Conservation (phyloP, 495 filamentous ascomycete species). For the Tetracladium marchalianum region DNA sequence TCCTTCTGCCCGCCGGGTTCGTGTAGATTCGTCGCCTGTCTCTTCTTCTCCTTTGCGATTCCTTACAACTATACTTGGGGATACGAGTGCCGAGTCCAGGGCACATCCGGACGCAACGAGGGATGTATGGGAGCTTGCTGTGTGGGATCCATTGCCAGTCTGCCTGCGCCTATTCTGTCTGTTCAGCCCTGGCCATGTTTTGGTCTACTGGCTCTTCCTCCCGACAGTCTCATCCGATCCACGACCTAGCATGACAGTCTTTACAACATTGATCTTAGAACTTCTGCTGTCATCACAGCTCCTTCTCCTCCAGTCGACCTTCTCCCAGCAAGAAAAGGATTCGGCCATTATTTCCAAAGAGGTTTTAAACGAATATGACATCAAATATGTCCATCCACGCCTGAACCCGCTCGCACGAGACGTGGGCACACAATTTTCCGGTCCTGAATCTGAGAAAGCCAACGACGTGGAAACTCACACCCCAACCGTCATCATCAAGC, state of each 20-base stretch:
- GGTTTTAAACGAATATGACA: conserved; percentile 91
- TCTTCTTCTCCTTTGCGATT: conserved; percentile 71
- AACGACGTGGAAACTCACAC: conserved; percentile 42
- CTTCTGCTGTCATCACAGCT: conserved; percentile 70
- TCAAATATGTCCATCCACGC: conserved; percentile 87
- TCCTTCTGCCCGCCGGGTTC: conserved; percentile 80
- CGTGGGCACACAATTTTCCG: conserved; percentile 61
- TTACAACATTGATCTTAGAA: conserved; percentile 65
- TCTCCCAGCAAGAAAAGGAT: conserved; percentile 80
- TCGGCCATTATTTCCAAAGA: conserved; percentile 75
- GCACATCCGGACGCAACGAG: conserved; percentile 74
- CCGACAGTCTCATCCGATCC: conserved; percentile 66
- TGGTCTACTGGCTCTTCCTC: conserved; percentile 81
- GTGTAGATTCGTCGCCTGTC: conserved; percentile 78
- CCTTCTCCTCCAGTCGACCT: conserved; percentile 54
- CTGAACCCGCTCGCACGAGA: conserved; percentile 74
- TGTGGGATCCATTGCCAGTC: conserved; percentile 88
- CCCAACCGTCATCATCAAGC: conserved; percentile 66
- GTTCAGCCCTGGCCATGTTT: conserved; percentile 85
- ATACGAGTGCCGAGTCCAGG: conserved; percentile 56
- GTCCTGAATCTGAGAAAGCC: conserved; percentile 23
- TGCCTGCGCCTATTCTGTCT: conserved; percentile 76
- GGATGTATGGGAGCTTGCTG: conserved; percentile 89
- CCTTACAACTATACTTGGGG: conserved; percentile 52
- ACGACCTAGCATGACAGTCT: conserved; percentile 72